Evolutionary conservation across 2,329 filamentous ascomycete genomes (phyloP).

Genomic region (Dothistroma septosporum): DNA sequence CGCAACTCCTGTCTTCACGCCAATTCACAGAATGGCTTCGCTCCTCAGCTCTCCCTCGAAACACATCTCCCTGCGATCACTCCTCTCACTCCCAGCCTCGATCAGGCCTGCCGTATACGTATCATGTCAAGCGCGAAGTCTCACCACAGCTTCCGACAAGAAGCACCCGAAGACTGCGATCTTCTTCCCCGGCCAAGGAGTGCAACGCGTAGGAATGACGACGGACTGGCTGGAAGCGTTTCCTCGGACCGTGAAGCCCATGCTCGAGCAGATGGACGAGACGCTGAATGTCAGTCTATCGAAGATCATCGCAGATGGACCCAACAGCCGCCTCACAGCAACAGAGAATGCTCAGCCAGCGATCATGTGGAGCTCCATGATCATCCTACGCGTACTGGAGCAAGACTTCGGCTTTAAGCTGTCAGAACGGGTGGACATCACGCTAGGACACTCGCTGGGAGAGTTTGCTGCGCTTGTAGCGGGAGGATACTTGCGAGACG

Average conservation of each 20-base stretch:
- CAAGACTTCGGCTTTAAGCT: slow-evolving; percentile 75
- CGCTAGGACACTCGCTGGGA: slow-evolving; percentile 84
- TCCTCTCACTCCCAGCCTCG: slow-evolving; percentile 28
- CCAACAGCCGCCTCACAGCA: slow-evolving; percentile 69
- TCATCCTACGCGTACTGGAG: slow-evolving; percentile 84
- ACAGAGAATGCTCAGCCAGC: slow-evolving; percentile 90
- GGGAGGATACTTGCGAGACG: slow-evolving; percentile 72
- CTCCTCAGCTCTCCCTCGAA: slow-evolving; percentile 9
- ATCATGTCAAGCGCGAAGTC: slow-evolving; percentile 22
- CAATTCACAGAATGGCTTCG: slow-evolving; percentile 11
- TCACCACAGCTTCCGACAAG: slow-evolving; percentile 19
- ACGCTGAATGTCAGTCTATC: slow-evolving; percentile 71
- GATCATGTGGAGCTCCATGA: slow-evolving; percentile 90
- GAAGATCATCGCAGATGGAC: slow-evolving; percentile 71
- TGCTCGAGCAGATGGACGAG: slow-evolving; percentile 81
- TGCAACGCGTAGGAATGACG: slow-evolving; percentile 37
- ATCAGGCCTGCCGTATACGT: slow-evolving; percentile 28
- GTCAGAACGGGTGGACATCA: slow-evolving; percentile 69
- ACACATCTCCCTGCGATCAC: slow-evolving; percentile 11
- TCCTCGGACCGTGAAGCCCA: slow-evolving; percentile 67
- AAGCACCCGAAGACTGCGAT: slow-evolving; percentile 34
- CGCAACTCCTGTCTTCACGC: not conserved
- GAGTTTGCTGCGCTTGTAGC: slow-evolving; percentile 90
- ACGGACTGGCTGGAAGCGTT: slow-evolving; percentile 82
- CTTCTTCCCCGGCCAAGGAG: slow-evolving; percentile 40